These are phyloP conservation scores for Sanghuangporus weigelae DNA, from an alignment of 1,284 basidiomycete species.

Conservation along the genomic window DNA sequence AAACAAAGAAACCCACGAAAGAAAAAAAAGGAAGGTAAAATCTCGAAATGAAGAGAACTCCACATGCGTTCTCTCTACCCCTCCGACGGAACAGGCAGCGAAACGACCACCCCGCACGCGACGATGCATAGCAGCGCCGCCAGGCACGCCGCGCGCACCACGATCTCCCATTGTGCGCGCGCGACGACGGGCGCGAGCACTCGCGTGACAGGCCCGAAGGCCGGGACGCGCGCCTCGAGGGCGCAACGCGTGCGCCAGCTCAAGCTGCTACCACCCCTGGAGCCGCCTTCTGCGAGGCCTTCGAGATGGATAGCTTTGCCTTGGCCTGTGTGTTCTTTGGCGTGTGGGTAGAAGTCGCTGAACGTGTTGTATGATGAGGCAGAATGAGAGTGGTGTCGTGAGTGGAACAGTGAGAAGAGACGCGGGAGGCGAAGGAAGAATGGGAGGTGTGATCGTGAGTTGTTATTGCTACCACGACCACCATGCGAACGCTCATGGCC, in stretches of 20 bases:
- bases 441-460: neutral
- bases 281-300: neutral
- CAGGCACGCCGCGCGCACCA: conserved; percentile 37
- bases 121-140: conserved; percentile 29
- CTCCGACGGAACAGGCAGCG: conserved; percentile 2
- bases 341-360: neutral
- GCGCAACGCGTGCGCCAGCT: conserved; percentile 34
- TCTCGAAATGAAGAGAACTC: too few relatives aligned
- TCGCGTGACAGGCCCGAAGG: conserved; percentile 65
- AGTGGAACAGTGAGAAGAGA: neutral
- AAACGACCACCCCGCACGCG: conserved; percentile 12
- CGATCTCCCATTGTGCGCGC: conserved; percentile 73
- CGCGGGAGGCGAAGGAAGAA: conserved; percentile 1
- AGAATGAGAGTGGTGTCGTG: neutral
- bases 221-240: conserved; percentile 54
- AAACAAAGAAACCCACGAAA: neutral
- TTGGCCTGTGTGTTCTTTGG: neutral
- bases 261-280: neutral
- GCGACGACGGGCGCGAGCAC: conserved; percentile 65
- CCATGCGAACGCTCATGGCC: neutral
- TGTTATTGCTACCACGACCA: too few relatives aligned
- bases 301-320: neutral
- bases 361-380: neutral
- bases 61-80: neutral
- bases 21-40: neutral